These are phyloP conservation scores for Haplosporangium sp. DNA, from an alignment of 371 early-diverging fungal species.

Conservation along the genomic window DNA sequence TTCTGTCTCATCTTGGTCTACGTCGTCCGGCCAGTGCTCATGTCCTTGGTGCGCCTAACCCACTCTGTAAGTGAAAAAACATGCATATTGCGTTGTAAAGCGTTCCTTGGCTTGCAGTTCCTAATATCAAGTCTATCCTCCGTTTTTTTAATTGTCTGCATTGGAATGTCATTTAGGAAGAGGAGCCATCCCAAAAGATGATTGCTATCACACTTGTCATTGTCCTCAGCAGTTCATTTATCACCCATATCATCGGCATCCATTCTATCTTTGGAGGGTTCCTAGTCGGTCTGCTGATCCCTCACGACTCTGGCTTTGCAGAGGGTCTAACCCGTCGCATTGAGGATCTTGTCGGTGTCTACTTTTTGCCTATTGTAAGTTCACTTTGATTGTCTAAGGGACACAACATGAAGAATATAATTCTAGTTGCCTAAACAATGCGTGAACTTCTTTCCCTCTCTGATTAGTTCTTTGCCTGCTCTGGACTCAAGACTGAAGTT, in stretches of 20 bases:
- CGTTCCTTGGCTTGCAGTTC: too few species aligned
- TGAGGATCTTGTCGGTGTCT: conserved; percentile 88
- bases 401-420: too few species aligned
- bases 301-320: conserved; percentile 90
- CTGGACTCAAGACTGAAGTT: conserved; percentile 90
- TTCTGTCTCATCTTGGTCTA: conserved; percentile 70
- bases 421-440: neutral
- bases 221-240: conserved; percentile 76
- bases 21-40: conserved; percentile 66
- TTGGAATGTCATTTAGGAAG: conserved; percentile 52
- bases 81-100: too few species aligned
- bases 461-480: conserved; percentile 87
- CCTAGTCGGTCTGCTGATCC: conserved; percentile 85
- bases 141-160: too few species aligned
- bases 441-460: neutral
- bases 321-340: conserved; percentile 90
- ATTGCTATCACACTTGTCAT: conserved; percentile 72
- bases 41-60: conserved; percentile 58
- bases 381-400: neutral
- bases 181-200: conserved; percentile 71
- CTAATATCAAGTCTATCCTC: too few species aligned
- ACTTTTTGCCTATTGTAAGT: conserved; percentile 87
- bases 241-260: conserved; percentile 88
- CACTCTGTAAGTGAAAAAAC: conserved; percentile 49
- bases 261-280: conserved; percentile 96